Conservation (phyloP, 345 rosid species). For the Melaleuca alternifolia region DNA sequence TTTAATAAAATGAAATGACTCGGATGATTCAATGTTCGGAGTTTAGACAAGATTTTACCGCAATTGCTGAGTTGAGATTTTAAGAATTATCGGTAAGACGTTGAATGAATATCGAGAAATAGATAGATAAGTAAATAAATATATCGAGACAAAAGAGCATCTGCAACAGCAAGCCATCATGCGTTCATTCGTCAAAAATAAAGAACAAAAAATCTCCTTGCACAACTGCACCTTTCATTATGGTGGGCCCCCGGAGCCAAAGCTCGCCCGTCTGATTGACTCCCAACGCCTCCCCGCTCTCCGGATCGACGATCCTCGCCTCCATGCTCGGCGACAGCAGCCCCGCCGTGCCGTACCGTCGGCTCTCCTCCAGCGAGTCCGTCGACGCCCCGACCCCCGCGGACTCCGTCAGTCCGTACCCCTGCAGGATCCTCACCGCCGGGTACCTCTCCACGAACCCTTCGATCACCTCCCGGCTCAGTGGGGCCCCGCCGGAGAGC, state of each 20-base stretch:
- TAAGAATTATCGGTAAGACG: neutral
- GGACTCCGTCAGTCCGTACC: constrained; percentile 77
- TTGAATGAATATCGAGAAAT: neutral
- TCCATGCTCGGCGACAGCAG: constrained; percentile 42
- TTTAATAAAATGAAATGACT: too few relatives aligned
- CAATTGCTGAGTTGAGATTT: neutral
- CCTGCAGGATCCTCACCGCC: constrained; percentile 37
- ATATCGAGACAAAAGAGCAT: neutral
- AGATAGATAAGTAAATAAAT: neutral
- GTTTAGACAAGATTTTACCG: neutral
- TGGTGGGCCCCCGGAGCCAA: constrained; percentile 57
- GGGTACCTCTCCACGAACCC: constrained; percentile 56
- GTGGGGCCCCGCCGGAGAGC: constrained; percentile 71
- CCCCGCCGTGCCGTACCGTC: constrained; percentile 68
- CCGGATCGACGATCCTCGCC: constrained; percentile 69
- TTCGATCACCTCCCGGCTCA: constrained; percentile 64
- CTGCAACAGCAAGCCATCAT: neutral
- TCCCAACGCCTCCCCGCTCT: constrained; percentile 29
- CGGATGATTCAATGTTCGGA: neutral
- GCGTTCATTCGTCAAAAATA: neutral
- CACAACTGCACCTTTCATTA: constrained; percentile 51
- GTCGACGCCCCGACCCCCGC: constrained; percentile 56
- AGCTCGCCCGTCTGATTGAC: constrained; percentile 64
- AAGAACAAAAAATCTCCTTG: neutral
- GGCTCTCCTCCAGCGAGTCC: constrained; percentile 59